Base-by-base conservation (phyloP, 192 early-diverging fungal genomes). In the Helicostylum pulchrum region DNA sequence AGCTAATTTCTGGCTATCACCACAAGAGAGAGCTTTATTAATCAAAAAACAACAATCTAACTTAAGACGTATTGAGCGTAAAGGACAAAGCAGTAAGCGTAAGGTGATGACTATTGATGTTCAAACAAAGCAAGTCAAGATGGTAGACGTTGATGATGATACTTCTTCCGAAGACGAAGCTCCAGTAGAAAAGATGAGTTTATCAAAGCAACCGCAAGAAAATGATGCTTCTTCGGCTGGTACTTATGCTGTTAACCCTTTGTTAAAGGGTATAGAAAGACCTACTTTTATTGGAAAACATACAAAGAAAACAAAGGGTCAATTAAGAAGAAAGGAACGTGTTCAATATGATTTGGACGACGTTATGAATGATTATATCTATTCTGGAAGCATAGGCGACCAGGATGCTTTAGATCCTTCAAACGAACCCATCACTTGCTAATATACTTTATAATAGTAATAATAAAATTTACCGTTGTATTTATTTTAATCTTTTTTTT, bases 41-140 rank as follows among this genome's bases (percentile, higher is more conserved):
- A 44, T 73, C 0, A 70, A 71, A 43, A 81, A 78, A 56, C 80
- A 79, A 21, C 68, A 75, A 53, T 53, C 80, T 15, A 84, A 84
- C 53, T 50, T 81, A 14, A 68, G 71, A 34, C 66, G 69, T 58
- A 62, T 73, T 4, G 75, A 77, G 8, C 58, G 59, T 14, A 61
- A 76, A n/a, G 68, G 68, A 32, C 65, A 64, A 32, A 66, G 63
- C 30, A 68, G 69, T 23, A 65, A 68, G 21, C 78, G 77, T 32
- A 76, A 76, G 42, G 82, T 84, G 14, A 77, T 81, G 74, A 81
- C 82, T 0, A 77, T 84, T 48, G 78, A 84, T 54, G 39, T 79
- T 1, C 48, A 66, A 4, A 77, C 73, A 23, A 72, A 77, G 9
- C 71, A 76, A 12, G 78, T 80, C 3, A 65, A 73, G 0, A 63